These are phyloP conservation scores for Fraxinus dipetala DNA, from an alignment of 305 asterid genomes.

Conservation along the genomic window DNA sequence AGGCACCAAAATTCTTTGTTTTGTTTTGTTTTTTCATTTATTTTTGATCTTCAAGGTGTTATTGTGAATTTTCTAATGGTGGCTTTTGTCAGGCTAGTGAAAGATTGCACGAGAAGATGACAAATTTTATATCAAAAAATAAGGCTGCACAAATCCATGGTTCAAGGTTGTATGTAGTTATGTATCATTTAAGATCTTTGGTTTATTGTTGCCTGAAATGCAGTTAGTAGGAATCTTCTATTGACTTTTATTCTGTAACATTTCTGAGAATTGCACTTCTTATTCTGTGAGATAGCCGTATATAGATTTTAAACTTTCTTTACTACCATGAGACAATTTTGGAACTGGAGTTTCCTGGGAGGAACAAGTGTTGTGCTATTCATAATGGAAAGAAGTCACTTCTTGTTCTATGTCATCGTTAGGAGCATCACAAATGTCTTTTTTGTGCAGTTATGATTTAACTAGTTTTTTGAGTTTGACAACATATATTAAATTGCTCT, in stretches of 20 bases:
- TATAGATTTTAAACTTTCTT: background rate
- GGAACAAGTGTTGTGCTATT: conserved; percentile 5
- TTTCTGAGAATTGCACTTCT: background rate
- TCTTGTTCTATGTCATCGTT: background rate
- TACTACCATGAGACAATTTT: conserved; percentile 1
- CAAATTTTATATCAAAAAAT: conserved; percentile 81
- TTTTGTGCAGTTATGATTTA: background rate
- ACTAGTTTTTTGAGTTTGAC: background rate
- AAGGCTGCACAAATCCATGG: conserved; percentile 99
- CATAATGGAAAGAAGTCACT: conserved; percentile 12
- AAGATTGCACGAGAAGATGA: conserved; percentile 94
- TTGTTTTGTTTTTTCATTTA: background rate
- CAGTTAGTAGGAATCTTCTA: background rate
- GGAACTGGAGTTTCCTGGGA: background rate
- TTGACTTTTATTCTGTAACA: background rate
- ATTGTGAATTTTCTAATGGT: conserved; percentile 23
- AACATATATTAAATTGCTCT: background rate
- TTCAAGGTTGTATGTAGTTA: conserved; percentile 59
- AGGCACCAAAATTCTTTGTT: conserved; percentile 9
- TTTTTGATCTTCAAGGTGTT: conserved; percentile 4
- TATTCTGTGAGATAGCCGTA: conserved; percentile 14
- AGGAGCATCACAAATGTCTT: background rate
- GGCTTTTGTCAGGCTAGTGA: conserved; percentile 75
- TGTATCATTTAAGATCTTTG: conserved; percentile 18
- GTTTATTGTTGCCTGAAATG: conserved; percentile 18